Conservation (phyloP, 306 rosid genomes). For the Myrica gale region DNA sequence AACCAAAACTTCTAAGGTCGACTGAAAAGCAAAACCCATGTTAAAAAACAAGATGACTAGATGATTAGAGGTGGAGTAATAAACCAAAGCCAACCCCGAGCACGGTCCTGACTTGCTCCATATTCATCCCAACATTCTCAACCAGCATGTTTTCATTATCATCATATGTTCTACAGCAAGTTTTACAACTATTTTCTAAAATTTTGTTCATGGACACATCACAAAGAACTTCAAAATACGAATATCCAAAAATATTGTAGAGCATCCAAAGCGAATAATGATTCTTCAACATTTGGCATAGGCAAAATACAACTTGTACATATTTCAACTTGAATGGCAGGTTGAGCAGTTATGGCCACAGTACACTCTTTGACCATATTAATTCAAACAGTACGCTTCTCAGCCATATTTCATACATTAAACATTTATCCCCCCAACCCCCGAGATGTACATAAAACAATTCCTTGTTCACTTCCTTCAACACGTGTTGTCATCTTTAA, state of each 20-base stretch:
- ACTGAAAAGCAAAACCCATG: not conserved
- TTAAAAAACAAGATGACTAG: not conserved
- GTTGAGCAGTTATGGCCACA: not conserved
- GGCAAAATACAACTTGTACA: not conserved
- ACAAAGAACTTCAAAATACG: not conserved
- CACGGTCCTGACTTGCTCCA: not conserved
- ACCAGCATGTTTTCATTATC: not conserved
- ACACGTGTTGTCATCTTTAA: not conserved
- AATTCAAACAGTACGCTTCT: not conserved
- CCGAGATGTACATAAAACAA: not conserved
- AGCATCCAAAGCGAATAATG: not conserved
- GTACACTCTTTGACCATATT: not conserved
- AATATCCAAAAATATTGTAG: not conserved
- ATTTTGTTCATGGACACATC: too few relatives aligned
- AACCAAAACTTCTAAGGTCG: slow-evolving; percentile 4
- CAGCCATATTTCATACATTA: not conserved
- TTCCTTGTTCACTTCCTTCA: not conserved
- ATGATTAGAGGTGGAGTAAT: not conserved
- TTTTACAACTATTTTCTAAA: not conserved
- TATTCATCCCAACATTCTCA: not conserved
- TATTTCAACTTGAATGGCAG: not conserved
- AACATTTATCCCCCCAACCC: not conserved
- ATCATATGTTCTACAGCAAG: not conserved
- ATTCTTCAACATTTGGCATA: slow-evolving; percentile 7
- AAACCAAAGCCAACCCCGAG: not conserved